A percentile compares a stretch with the other conserved stretches of the same genome.
Evolutionary conservation across 2,329 filamentous ascomycete species (phyloP).

Genomic region (Colletotrichum spaethianum): DNA sequence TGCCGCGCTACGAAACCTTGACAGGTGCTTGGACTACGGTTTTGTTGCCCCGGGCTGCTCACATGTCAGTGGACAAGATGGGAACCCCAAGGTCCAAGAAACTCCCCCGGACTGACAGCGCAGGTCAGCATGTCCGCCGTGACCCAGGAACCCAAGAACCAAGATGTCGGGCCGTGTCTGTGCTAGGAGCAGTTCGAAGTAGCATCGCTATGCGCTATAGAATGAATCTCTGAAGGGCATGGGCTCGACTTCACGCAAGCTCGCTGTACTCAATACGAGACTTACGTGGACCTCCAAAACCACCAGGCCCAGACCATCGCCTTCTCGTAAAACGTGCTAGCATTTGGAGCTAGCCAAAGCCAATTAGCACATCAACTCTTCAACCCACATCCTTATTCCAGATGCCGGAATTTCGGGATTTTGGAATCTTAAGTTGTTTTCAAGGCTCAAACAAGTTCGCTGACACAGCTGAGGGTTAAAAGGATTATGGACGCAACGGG

Average conservation of each 20-base stretch:
- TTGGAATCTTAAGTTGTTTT: not conserved
- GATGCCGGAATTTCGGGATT: not conserved
- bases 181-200: not conserved
- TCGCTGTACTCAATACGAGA: not conserved
- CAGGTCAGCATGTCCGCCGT: too few species aligned
- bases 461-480: not conserved
- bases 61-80: not conserved
- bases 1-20: conserved; percentile 13
- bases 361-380: not conserved
- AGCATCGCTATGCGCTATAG: too few species aligned
- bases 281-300: too few species aligned
- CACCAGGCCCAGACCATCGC: not conserved
- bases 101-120: too few species aligned
- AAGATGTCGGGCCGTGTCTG: too few species aligned
- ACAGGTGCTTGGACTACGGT: not conserved
- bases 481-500: not conserved
- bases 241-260: too few species aligned
- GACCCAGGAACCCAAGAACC: too few species aligned
- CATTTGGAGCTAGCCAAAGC: too few species aligned
- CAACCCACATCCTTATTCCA: not conserved
- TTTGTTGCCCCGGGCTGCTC: not conserved
- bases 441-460: not conserved
- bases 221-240: not conserved
- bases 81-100: not conserved
- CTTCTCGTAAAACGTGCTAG: too few species aligned